phyloP scores from a whole-genome alignment of 768 basidiomycete species.

The Trametes villosa region DNA sequence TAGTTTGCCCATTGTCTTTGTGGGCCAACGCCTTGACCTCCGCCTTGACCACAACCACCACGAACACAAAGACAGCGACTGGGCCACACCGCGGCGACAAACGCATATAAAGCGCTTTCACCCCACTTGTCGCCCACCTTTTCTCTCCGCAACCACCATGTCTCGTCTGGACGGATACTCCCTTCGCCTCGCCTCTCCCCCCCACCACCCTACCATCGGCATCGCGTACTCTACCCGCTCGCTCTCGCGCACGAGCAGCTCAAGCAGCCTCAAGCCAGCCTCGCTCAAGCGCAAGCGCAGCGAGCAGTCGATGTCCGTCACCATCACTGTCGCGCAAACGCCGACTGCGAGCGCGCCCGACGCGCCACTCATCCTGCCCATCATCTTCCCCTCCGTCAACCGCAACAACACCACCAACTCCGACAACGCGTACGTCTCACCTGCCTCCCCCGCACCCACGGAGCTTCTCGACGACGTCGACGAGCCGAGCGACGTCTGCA shows the following conservation, averaged over 20 bases:
- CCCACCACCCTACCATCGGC: conserved; percentile 11
- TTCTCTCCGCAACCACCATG: neutral
- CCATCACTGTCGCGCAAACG: conserved; percentile 7
- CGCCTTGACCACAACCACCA: neutral
- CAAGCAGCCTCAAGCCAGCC: neutral
- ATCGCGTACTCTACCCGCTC: conserved; percentile 8
- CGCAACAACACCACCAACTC: neutral
- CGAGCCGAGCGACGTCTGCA: conserved; percentile 20
- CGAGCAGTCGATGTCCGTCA: conserved; percentile 12
- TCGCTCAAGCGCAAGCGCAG: conserved; percentile 21
- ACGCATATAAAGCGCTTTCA: neutral
- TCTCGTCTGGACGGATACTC: conserved; percentile 10
- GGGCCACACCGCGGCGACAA: neutral
- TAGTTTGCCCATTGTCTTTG: neutral
- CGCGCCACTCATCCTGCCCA: conserved; percentile 6
- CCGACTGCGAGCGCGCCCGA: neutral
- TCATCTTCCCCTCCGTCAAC: conserved; percentile 16
- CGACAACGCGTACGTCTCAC: conserved; percentile 8
- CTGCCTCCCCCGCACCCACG: conserved; percentile 34
- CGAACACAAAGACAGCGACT: neutral
- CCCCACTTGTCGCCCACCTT: neutral
- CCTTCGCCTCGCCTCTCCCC: conserved; percentile 6
- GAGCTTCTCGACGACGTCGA: conserved; percentile 29
- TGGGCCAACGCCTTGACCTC: neutral
- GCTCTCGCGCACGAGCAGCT: conserved; percentile 10